Base-by-base conservation (phyloP, 345 rosid species). In the Eucalyptus marginata region DNA sequence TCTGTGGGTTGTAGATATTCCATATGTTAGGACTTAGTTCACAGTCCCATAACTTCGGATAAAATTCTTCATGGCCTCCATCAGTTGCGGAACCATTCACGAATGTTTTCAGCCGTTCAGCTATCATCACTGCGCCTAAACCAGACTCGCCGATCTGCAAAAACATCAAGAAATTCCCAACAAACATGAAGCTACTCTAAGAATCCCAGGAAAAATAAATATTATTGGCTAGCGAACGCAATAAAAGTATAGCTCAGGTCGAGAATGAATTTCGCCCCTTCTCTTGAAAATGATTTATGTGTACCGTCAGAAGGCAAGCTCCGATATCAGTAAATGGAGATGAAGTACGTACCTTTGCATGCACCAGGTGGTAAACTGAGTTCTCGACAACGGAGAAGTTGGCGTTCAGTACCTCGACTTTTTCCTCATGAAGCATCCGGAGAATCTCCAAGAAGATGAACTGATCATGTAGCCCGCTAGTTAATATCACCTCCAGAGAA, bases 361-460 rank as follows among this genome's bases (percentile, higher is more conserved):
- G 95, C 47, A 95, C 79, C 27, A 89, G 13, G 46, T 93, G 93
- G 87, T 91, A 89, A 88, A 91, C 47, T 10, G 91, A 89, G 87
- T 87, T 85, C n/a, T 92, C 95, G 9, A 66, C 49, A 3, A 68
- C 86, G 13, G 93, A 92, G 87, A 62, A 90, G 64, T 87, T 95
- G 49, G 94, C 95, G 87, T 88, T 90, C 10, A 88, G 86, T n/a
- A 93, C 90, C 22, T 95, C 92, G 3, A 87, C 93, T 25, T 90
- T 89, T 58, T 93, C 91, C 90, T 93, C 91, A 5, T 91, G 90
- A 33, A 95, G 91, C 87, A 94, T 90, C 43, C 91, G 90, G 27
- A 94, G 87, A 13, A 92, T 87, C 44, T 95, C 94, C 51, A 86
- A 87, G 59, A 94, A 91, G 81, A 94, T 66, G 91, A 89, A 90